Base-by-base conservation (phyloP, 2,329 filamentous ascomycete genomes). In the Cercospora beticola region DNA sequence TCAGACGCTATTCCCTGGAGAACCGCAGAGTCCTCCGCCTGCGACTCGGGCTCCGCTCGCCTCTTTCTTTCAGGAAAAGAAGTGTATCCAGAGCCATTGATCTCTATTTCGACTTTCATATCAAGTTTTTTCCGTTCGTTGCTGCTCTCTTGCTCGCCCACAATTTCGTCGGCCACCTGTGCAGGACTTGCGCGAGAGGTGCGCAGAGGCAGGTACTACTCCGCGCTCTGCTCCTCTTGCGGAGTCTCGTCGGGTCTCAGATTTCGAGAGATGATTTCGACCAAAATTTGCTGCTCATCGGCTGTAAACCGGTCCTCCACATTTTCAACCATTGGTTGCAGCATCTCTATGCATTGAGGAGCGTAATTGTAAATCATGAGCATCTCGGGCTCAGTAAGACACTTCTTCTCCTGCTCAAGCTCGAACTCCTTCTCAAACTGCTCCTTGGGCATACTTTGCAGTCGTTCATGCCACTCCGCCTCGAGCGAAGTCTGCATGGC, bases 321-420 rank as follows among this genome's bases (percentile, higher is more conserved):
- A 64, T 77, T 76, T 70, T 79, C 78, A 33, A 80, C 74, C 74
- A 79, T 78, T 10, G 77, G 76, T 70, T 78, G 72, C 65, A 80
- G 63, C 69, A 77, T 74, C 70, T 78, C 75, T 12, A 76, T 67
- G 23, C 73, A 72, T 62, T 70, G 70, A 40, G 78, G 78, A 54
- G 77, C 76, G 43, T 75, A 73, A 62, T 80, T 80, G 57, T 75
- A 74, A 8, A 80, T 64, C 72, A 78, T 76, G 56, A 79, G 67
- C 57, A 76, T 61, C 66, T 80, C 78, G 49, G 76, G 73, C 69
- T 78, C 76, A 31, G 76, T 79, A 68, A 80, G 65, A 28, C 72
- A 72, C 70, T 79, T 78, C 64, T 62, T 70, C 36, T 77, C 76
- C 65, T 77, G 73, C 68, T 76, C 74, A 23, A 69, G 71, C 30